Percentiles rank a stretch among this genome's conserved stretches.
phyloP scores from a whole-genome alignment of 116 monocot genomes.

The Zostera marina region DNA sequence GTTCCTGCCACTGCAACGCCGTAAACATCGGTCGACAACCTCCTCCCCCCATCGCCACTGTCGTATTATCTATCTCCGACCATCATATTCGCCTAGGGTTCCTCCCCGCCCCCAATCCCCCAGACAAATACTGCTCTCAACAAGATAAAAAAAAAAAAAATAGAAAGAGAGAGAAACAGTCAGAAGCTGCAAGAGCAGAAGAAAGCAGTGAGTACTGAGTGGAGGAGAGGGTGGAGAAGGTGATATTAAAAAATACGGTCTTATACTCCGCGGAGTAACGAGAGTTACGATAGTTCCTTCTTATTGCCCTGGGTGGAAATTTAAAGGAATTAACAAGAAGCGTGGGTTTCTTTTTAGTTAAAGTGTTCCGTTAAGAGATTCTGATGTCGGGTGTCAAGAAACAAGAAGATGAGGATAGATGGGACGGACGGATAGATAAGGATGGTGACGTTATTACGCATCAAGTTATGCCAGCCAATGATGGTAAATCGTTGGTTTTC shows the following conservation, averaged over 20 bases:
- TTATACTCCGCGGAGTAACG: constrained; percentile 5
- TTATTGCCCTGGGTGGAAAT: not conserved
- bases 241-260: constrained; percentile 5
- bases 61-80: constrained; percentile 7
- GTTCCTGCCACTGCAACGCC: constrained; percentile 84
- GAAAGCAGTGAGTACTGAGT: not conserved
- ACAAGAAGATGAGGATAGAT: not conserved
- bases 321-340: too few species aligned
- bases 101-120: not conserved
- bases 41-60: constrained; percentile 2
- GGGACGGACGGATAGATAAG: too few species aligned
- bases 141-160: not conserved
- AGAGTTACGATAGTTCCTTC: not conserved
- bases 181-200: not conserved
- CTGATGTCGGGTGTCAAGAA: constrained; percentile 3
- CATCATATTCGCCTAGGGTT: constrained; percentile 1
- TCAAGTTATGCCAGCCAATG: not conserved
- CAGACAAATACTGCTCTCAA: not conserved
- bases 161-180: constrained; percentile 1
- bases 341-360: not conserved
- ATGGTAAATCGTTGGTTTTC: too few species aligned
- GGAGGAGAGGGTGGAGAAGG: not conserved
- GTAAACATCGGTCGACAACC: constrained; percentile 47
- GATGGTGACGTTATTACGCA: constrained; percentile 2
- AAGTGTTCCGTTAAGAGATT: not conserved